phyloP scores from a whole-genome alignment of 441 rosid species.

The Rhodomyrtus psidioides region DNA sequence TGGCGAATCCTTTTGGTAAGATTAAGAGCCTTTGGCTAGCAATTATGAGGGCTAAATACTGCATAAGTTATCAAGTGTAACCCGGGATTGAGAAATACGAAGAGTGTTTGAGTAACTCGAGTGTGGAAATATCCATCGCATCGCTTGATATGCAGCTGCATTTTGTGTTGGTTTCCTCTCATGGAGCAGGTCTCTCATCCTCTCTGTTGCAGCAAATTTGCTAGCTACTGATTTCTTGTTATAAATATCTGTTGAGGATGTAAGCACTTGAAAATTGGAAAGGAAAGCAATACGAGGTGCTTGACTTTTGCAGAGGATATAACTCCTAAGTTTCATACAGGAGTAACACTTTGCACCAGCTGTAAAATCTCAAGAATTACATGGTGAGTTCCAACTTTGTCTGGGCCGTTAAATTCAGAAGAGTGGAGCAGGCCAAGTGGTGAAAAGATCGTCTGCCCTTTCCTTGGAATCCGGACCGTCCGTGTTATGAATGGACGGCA shows the following conservation, averaged over 20 bases:
- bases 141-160: background rate
- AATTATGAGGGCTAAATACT: background rate
- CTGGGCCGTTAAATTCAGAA: background rate
- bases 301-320: background rate
- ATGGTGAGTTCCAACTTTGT: background rate
- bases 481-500: too few species aligned
- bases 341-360: background rate
- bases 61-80: background rate
- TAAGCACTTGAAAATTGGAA: background rate
- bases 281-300: background rate
- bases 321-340: background rate
- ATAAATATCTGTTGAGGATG: background rate
- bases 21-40: background rate
- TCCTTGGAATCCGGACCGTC: too few species aligned
- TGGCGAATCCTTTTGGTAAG: background rate
- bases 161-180: background rate
- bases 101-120: background rate
- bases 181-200: background rate
- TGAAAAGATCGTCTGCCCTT: too few species aligned
- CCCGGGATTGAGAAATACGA: rapidly evolving
- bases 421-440: background rate
- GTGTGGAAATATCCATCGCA: background rate
- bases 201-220: background rate
- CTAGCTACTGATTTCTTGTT: background rate
- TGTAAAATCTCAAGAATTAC: background rate